Evolutionary conservation across 2,329 filamentous ascomycete genomes (phyloP).

Genomic region (Aureobasidium leucospermi): DNA sequence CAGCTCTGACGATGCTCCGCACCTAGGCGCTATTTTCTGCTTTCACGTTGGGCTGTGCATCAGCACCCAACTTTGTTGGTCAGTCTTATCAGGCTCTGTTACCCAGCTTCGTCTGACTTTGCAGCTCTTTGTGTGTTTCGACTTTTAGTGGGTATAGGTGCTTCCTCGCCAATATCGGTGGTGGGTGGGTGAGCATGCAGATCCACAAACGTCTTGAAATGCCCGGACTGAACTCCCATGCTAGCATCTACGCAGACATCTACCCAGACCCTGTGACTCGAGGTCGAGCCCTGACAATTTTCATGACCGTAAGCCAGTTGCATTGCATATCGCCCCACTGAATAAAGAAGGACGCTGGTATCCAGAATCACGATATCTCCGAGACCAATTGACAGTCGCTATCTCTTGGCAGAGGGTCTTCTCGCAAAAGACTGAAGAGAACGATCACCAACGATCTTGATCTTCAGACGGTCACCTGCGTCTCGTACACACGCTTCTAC

Average conservation of each 20-base stretch:
- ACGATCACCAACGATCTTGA: background rate
- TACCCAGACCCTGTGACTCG: constrained; percentile 50
- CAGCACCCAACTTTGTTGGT: constrained; percentile 32
- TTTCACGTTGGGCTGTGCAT: constrained; percentile 39
- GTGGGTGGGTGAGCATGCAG: constrained; percentile 40
- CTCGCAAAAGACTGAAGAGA: background rate
- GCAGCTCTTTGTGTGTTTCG: constrained; percentile 38
- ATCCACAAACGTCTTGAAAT: constrained; percentile 11
- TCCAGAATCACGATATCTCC: background rate
- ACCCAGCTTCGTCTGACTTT: constrained; percentile 14
- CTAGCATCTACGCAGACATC: constrained; percentile 57
- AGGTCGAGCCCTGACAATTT: constrained; percentile 55
- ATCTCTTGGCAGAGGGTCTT: background rate
- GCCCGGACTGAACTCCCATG: background rate
- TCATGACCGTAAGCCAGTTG: constrained; percentile 47
- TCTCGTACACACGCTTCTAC: background rate
- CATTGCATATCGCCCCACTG: background rate
- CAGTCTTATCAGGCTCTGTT: no score
- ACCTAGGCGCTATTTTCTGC: constrained; percentile 31
- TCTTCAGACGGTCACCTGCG: background rate
- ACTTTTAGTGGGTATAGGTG: constrained; percentile 36
- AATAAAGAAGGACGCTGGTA: background rate
- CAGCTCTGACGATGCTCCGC: background rate
- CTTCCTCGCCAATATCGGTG: constrained; percentile 49
- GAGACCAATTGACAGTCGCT: background rate